Evolutionary conservation across 176 grass and related monocot species (phyloP), one percentile per base, ranked within the genome.

Genomic region (Thalia dealbata): DNA sequence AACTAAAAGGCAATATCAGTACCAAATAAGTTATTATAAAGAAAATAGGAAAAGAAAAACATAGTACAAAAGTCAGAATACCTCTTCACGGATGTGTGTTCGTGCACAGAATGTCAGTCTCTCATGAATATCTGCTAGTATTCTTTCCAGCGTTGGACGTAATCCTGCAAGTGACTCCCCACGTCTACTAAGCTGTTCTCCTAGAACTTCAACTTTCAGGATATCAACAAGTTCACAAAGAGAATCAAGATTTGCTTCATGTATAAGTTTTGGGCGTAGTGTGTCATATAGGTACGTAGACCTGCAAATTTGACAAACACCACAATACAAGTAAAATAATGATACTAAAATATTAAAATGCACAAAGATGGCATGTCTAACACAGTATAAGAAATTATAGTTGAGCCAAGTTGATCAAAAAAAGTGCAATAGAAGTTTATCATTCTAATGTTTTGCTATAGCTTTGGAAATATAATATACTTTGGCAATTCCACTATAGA

Each of bases 201-300:
- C 93, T 23, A 96, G 81, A 43, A 96, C 93, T 82, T 96, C 89
- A 73, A 86, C 87, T 85, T 96, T 96, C 72, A 96, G 84, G 77
- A 96, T 96, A 77, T 86, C 85, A 70, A 96, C 85, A 50, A 96
- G 89, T 84, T 92, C 93, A 51, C 93, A 96, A 3, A 96, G 85
- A 83, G 81, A 87, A 86, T 96, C 93, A 16, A 96, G 86, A 28
- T 82, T 92, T 65, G 89, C 85, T 81, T 97, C 95, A 75, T 97
- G 91, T 91, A 97, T 97, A 59, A 97, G 81, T 81, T 83, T 99
- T 77, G 87, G 90, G 66, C 95, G 82, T 69, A 93, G 73, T 56
- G 95, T 99, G 80, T 99, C 95, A 81, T 93, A 93, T 67, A 99
- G 83, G 73, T 99, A 84, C 63, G 81, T 99, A 83, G 85, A 92